Percentiles rank a stretch among this genome's conserved stretches.
Evolutionary conservation across 225 moss, liverwort and hornwort genomes (phyloP).

Genomic region (Asterella californica): DNA sequence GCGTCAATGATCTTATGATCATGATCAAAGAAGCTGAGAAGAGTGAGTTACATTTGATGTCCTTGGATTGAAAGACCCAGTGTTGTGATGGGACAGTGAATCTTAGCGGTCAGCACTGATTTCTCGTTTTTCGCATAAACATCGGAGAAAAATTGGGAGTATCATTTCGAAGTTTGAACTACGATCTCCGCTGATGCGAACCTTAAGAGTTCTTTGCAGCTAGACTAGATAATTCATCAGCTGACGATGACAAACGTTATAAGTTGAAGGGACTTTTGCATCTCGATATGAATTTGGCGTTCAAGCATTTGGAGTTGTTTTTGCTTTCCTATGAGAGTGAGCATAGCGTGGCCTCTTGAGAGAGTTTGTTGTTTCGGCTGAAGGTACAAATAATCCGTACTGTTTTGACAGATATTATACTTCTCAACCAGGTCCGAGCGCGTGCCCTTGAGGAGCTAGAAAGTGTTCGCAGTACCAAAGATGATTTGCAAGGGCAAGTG

Average conservation of each 20-base stretch:
- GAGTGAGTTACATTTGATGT: slow-evolving; percentile 45
- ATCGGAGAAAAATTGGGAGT: not conserved
- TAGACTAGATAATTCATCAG: not conserved
- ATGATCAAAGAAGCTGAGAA: slow-evolving; percentile 92
- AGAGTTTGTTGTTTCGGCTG: slow-evolving; percentile 5
- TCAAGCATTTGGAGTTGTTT: not conserved
- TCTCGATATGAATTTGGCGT: not conserved
- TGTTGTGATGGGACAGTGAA: not conserved
- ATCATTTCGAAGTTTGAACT: not conserved
- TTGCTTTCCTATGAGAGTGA: not conserved
- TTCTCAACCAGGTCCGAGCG: slow-evolving; percentile 80
- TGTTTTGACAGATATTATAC: slow-evolving; percentile 62
- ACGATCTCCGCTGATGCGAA: not conserved
- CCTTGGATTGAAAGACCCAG: not conserved
- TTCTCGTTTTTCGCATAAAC: not conserved
- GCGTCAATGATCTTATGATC: slow-evolving; percentile 71
- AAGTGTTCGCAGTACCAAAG: slow-evolving; percentile 50
- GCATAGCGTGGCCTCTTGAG: not conserved
- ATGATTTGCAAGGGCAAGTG: slow-evolving; percentile 68
- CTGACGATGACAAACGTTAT: not conserved
- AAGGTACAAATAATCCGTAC: slow-evolving; percentile 2
- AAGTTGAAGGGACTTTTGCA: not conserved
- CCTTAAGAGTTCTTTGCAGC: not conserved
- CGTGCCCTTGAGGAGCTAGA: slow-evolving; percentile 76
- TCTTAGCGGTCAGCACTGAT: not conserved